Evolutionary conservation across 2,329 filamentous ascomycete species (phyloP), one percentile per base, ranked within the genome.

Genomic region (Aspergillus fumigatus): DNA sequence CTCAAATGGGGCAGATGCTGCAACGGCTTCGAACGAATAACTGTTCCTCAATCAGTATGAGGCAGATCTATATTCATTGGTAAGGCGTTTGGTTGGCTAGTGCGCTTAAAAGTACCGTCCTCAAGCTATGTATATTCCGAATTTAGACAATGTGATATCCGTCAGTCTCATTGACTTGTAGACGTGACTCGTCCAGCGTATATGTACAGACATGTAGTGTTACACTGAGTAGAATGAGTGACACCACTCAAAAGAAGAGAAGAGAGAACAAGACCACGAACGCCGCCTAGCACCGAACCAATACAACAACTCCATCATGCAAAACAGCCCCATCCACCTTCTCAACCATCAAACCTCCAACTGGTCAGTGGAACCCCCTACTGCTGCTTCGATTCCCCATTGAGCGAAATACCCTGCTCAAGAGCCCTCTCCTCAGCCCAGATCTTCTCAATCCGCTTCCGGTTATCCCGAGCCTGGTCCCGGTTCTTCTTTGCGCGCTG

Each of bases 401-500:
- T 45, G 17, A 21, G 27, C 7, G 62, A 52, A 25, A 54, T 11
- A 17, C 60, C 60, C 50, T 59, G 51, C 52, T 65, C 65, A n/a
- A 66, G 50, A 23, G 62, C 64, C 51, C 69, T 69, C 65, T 75
- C 73, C 59, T 93, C 89, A 51, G 84, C 84, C 90, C 88, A 97
- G 64, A 84, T 84, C 71, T 85, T 83, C 78, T 90, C 85, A 65
- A 96, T 85, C 71, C 85, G 83, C 63, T 87, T 82, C 71, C 88
- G 81, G 80, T 92, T 88, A 74, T 83, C 76, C 74, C 84, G 83
- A 60, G 90, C 82, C 63, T 80, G 73, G 71, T 89, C 83, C 67
- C 90, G 85, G 72, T 99, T 97, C 65, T 80, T 78, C 62, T 84
- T 84, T 52, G 92, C 92, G 55, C 88, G 86, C 73, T 92, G 90